phyloP scores from a whole-genome alignment of 139 green algal genomes.

The Tetraselmis striata region DNA sequence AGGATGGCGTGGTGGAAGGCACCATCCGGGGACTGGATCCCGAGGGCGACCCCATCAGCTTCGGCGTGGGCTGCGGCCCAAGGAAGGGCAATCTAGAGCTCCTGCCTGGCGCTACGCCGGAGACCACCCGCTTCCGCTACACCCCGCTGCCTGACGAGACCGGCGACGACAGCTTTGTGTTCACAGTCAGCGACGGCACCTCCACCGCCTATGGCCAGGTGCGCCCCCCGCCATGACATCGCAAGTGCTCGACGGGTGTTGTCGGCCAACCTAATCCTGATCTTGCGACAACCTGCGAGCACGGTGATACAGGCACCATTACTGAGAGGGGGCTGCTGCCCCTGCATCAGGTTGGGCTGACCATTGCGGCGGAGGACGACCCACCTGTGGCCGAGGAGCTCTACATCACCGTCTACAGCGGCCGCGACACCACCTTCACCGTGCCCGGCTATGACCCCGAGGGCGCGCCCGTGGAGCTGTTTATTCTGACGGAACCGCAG shows the following conservation, averaged over 20 bases:
- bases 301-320: too few relatives aligned
- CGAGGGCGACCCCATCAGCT: neutral
- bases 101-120: neutral
- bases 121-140: neutral
- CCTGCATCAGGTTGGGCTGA: neutral
- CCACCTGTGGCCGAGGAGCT: neutral
- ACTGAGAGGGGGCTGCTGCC: too few relatives aligned
- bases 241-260: too few relatives aligned
- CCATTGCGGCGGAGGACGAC: neutral
- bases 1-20: neutral
- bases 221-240: too few relatives aligned
- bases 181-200: neutral
- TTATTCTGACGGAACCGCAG: neutral
- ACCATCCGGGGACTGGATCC: neutral
- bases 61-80: neutral
- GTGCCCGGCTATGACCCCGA: neutral
- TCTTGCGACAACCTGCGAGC: too few relatives aligned
- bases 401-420: neutral
- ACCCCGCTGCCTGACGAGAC: neutral
- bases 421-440: neutral
- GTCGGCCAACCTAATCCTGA: too few relatives aligned
- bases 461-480: neutral
- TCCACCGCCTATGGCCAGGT: neutral
- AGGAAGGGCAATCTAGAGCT: neutral
- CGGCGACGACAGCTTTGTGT: neutral